Evolutionary conservation across 257 asterid genomes (phyloP).

Genomic region (Cynanchum wilfordii): DNA sequence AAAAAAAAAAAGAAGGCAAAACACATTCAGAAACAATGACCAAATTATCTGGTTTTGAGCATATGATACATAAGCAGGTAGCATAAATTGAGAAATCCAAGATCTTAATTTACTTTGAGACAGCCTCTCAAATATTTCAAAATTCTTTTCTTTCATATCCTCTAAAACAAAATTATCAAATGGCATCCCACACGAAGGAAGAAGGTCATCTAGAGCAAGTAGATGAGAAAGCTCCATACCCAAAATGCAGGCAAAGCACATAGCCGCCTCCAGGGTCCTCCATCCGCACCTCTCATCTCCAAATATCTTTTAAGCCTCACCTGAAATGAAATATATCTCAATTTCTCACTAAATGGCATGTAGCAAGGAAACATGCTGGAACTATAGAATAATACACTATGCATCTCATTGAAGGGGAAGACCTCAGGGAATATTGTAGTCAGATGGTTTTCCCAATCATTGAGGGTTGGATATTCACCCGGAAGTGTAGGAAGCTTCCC

Average conservation of each 20-base stretch:
- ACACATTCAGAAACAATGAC: not conserved
- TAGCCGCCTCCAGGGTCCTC: slow-evolving; percentile 98
- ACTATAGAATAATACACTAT: slow-evolving; percentile 6
- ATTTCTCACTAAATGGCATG: not conserved
- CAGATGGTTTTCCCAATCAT: slow-evolving; percentile 98
- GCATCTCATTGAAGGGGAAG: slow-evolving; percentile 16
- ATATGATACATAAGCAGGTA: not conserved
- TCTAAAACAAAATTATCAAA: not conserved
- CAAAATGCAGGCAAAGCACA: slow-evolving; percentile 98
- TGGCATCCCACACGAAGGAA: not conserved
- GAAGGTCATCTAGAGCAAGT: not conserved
- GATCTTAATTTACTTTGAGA: not conserved
- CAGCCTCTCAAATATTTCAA: not conserved
- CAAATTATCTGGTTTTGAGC: not conserved
- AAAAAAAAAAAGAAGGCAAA: not conserved
- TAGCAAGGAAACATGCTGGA: not conserved
- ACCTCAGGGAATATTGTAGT: slow-evolving; percentile 99
- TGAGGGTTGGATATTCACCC: slow-evolving; percentile 80
- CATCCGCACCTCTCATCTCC: slow-evolving; percentile 99
- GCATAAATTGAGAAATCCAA: not conserved
- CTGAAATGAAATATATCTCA: slow-evolving; percentile 35
- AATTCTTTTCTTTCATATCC: not conserved
- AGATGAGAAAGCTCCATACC: slow-evolving; percentile 36
- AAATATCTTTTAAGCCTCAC: slow-evolving; percentile 94
- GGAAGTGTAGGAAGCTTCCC: slow-evolving; percentile 91